Evolutionary conservation across 2,329 filamentous ascomycete genomes (phyloP), one percentile per base, ranked within the genome.

Genomic region (Beauveria medogensis): DNA sequence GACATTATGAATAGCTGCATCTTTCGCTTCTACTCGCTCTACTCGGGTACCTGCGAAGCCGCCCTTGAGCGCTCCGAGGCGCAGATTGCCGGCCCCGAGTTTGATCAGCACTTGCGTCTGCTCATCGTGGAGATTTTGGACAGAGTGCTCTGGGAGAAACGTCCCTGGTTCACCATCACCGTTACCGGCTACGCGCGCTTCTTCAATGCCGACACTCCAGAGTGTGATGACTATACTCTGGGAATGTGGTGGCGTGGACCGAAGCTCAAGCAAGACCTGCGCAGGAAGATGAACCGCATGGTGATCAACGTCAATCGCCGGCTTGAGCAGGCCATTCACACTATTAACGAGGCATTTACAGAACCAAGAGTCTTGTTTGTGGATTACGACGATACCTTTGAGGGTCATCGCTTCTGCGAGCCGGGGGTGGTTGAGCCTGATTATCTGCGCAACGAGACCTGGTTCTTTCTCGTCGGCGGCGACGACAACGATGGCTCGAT

Each of bases 1-100:
- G 74, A 76, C 43, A 75, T 80, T 22, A 77, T 80, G 67, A 80
- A 80, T 65, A 77, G 77, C 26, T 80, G 78, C 65, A 74, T 80
- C 18, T 80, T 80, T 64, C 73, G 77, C 37, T 80, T 80, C 66
- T 80, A 80, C 66, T 75, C 74, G 65, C 76, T 77, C 67, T 78
- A 77, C 68, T 77, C 75, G 18, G 77, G 76, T 5, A 77, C 77
- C 1, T 80, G 77, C 67, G 73, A 74, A 56, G 62, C 71, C 3
- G 76, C 77, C 1, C 71, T 79, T 1, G 66, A 64, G 8, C 69
- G 69, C 7, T 70, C 75, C 1, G 71, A 73, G 22, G 65, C 67
- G 4, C 67, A 69, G 30, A 67, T 78, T 54, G 68, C 68, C 20
- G 66, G 72, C 62, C 65, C 67, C 24, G 69, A 71, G 1, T 78